Base-by-base conservation (phyloP, 2,329 filamentous ascomycete genomes). In the Colletotrichum echinochloae region DNA sequence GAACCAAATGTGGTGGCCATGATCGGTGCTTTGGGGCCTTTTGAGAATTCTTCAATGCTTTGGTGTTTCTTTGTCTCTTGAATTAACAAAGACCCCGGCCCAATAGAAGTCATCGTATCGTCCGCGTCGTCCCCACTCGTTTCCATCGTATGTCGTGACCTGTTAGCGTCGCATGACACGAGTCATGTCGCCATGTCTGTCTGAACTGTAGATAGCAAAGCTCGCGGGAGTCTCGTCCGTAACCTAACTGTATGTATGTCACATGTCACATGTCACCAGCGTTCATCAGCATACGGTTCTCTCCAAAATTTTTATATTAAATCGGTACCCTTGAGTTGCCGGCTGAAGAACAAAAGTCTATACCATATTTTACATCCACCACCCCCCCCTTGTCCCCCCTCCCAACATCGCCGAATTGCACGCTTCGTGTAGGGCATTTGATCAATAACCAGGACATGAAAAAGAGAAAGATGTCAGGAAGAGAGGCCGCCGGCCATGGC, bases 21-120 rank as follows among this genome's bases (percentile, higher is more conserved):
- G 41, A 39, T 16, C 16, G 33, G 23, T 12, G 3, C 39, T 20
- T 12, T 18, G 11, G 16, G 16, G n/a, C n/a, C n/a, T 30, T 20
- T 23, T 26, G 16, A 39, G 18, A 33, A 49, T 18, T 35, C 61
- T 55, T 57, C n/a, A 52, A 57, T n/a, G 33, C 37, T 39, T 39
- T 26, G 7, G n/a, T 30, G 35, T 46, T 33, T 57, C 63, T 70
- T 67, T 70, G 56, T 70, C n/a, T 30, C n/a, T n/a, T n/a, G n/a
- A n/a, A n/a, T n/a, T 18, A 11, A 20, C 8, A 23, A 52, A 26
- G 51, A 23, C 51, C 63, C 63, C 64, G 44, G 44, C 63, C 61
- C 49, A 33, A 62, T 41, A 52, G 51, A 30, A 59, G 65, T 18
- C 23, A 8, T 52, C 16, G 33, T 67, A 54, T 67, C 20, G 16